These are phyloP conservation scores for Phyllosticta citrichinensis DNA, from an alignment of 2,329 filamentous ascomycete species.

Conservation along the genomic window DNA sequence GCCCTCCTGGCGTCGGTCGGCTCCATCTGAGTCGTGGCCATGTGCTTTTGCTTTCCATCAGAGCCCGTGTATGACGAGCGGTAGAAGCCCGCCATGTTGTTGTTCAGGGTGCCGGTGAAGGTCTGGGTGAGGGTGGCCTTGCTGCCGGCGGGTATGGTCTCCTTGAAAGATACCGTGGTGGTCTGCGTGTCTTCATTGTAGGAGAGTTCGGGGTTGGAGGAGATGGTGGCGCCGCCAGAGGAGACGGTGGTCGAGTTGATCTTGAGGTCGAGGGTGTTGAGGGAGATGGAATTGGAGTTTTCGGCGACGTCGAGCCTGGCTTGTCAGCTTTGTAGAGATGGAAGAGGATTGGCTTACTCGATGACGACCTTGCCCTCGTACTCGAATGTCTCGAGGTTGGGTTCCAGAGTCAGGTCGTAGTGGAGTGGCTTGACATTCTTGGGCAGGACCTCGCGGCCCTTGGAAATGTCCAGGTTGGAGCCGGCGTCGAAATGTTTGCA, in stretches of 20 bases:
- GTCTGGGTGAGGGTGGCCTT: slow-evolving; percentile 70
- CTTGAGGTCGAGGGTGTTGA: slow-evolving; percentile 81
- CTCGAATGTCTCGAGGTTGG: slow-evolving; percentile 76
- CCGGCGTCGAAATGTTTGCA: slow-evolving; percentile 52
- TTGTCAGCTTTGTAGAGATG: slow-evolving; percentile 15
- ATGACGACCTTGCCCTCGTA: slow-evolving; percentile 79
- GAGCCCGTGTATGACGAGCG: slow-evolving; percentile 81
- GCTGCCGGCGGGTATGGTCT: slow-evolving; percentile 60
- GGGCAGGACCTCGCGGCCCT: slow-evolving; percentile 74
- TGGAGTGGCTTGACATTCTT: slow-evolving; percentile 86
- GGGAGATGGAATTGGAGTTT: slow-evolving; percentile 72
- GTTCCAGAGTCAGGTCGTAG: slow-evolving; percentile 86
- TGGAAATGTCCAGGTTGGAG: slow-evolving; percentile 49
- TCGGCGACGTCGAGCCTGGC: slow-evolving; percentile 66
- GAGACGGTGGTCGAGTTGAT: slow-evolving; percentile 65
- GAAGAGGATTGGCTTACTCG: slow-evolving; percentile 43
- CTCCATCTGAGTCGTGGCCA: slow-evolving; percentile 94
- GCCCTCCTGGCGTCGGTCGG: slow-evolving; percentile 85
- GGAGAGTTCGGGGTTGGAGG: slow-evolving; percentile 56
- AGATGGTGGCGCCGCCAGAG: slow-evolving; percentile 45
- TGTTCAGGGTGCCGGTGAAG: slow-evolving; percentile 73
- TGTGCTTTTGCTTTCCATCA: slow-evolving; percentile 67
- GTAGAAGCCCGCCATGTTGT: slow-evolving; percentile 98
- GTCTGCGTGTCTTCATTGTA: slow-evolving; percentile 74
- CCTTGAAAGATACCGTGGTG: slow-evolving; percentile 68